Conservation (phyloP, 139 green algal species). For the Asterochloris erici region DNA sequence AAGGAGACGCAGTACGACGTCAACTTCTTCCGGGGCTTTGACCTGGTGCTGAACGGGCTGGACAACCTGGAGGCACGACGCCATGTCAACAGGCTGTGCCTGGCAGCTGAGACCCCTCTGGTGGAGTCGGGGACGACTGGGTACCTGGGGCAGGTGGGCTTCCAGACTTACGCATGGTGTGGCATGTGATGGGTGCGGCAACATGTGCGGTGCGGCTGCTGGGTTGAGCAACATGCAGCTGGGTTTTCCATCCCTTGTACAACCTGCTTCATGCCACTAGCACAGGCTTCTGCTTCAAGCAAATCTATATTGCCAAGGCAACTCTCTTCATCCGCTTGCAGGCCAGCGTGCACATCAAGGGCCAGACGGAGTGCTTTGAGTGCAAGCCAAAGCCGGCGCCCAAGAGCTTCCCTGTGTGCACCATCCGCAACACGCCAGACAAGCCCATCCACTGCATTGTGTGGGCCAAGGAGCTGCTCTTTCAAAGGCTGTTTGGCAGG, state of each 20-base stretch:
- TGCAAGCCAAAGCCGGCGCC: slow-evolving; percentile 80
- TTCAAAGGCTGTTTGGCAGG: slow-evolving; percentile 85
- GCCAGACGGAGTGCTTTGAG: slow-evolving; percentile 91
- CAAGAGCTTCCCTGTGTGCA: slow-evolving; percentile 97
- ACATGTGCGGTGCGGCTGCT: not conserved
- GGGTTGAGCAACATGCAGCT: too few relatives aligned
- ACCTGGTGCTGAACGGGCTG: slow-evolving; percentile 95
- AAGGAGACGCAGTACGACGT: slow-evolving; percentile 76
- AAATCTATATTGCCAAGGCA: too few relatives aligned
- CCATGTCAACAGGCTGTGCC: slow-evolving; percentile 91
- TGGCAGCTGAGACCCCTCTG: slow-evolving; percentile 83
- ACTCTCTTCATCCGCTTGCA: slow-evolving; percentile 25
- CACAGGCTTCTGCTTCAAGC: too few relatives aligned
- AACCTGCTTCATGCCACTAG: too few relatives aligned
- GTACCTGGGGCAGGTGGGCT: slow-evolving; percentile 81
- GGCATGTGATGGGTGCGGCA: not conserved
- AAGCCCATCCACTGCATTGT: slow-evolving; percentile 98
- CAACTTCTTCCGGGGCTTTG: slow-evolving; percentile 88
- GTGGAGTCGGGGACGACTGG: slow-evolving; percentile 94
- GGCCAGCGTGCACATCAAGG: slow-evolving; percentile 82
- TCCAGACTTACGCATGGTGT: not conserved
- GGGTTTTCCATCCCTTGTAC: too few relatives aligned
- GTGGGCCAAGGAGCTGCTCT: slow-evolving; percentile 98
- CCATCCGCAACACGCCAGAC: slow-evolving; percentile 96
- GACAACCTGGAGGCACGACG: slow-evolving; percentile 94